A percentile compares a stretch with the other conserved stretches of the same genome.
Conservation (phyloP, 306 rosid genomes). For the Cucurbita maxima region DNA sequence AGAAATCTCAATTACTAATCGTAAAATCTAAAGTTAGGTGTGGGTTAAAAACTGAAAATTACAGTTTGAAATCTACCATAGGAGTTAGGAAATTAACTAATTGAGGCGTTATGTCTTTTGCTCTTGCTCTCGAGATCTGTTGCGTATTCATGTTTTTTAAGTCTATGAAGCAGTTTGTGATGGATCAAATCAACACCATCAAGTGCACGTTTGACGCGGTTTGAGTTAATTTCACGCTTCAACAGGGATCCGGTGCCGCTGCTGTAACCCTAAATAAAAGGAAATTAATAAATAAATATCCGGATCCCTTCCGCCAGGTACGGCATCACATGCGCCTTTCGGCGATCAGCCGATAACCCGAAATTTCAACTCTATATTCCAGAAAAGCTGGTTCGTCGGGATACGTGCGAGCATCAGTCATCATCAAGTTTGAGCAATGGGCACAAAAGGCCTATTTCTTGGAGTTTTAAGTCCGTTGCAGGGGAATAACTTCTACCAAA, state of each 20-base stretch:
- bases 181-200: slow-evolving; percentile 2
- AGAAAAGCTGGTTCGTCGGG: slow-evolving; percentile 8
- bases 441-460: background rate
- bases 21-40: background rate
- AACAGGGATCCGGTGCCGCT: background rate
- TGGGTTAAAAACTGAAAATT: background rate
- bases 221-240: background rate
- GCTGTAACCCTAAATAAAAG: background rate
- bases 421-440: background rate
- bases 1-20: background rate
- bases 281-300: background rate
- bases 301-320: slow-evolving; percentile 1
- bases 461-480: background rate
- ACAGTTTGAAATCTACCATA: background rate
- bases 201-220: background rate
- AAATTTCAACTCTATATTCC: slow-evolving; percentile 7
- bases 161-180: background rate
- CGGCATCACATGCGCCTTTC: slow-evolving; percentile 6
- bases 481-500: slow-evolving; percentile 4
- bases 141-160: background rate
- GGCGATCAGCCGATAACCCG: background rate
- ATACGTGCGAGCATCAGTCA: slow-evolving; percentile 7
- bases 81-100: background rate
- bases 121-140: background rate
- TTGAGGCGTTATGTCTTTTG: background rate